Conservation (phyloP, 306 rosid species). For the Datisca glomerata region DNA sequence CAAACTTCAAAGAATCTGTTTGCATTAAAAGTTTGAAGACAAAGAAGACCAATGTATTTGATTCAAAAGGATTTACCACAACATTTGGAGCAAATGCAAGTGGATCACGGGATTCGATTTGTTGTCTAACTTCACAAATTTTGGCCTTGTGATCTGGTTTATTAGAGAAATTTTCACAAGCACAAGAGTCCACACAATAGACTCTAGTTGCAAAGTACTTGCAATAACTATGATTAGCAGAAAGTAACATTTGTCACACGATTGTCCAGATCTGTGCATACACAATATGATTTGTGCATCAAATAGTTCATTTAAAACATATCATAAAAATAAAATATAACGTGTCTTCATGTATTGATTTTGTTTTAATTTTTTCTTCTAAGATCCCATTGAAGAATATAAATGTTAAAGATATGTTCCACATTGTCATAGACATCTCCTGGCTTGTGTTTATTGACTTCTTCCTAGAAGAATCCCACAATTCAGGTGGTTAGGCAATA, state of each 20-base stretch:
- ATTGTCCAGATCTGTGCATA: background rate
- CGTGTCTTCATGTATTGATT: no score
- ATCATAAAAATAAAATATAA: no score
- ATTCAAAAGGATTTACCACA: slow-evolving; percentile 10
- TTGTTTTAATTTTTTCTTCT: background rate
- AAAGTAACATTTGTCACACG: background rate
- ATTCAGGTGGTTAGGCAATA: background rate
- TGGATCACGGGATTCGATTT: slow-evolving; percentile 18
- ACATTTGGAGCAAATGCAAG: slow-evolving; percentile 22
- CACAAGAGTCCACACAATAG: slow-evolving; percentile 16
- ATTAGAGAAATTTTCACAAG: slow-evolving; percentile 20
- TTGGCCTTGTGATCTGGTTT: slow-evolving; percentile 4
- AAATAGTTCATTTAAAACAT: no score
- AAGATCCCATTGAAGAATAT: background rate
- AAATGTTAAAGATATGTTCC: background rate
- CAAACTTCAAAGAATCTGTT: slow-evolving; percentile 5
- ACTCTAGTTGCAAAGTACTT: slow-evolving; percentile 18
- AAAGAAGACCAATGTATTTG: background rate
- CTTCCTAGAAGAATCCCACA: slow-evolving; percentile 12
- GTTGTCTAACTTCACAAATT: slow-evolving; percentile 4
- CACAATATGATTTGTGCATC: no score
- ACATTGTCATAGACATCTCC: background rate
- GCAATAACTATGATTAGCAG: slow-evolving; percentile 22
- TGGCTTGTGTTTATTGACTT: background rate
- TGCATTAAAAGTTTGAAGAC: background rate